Evolutionary conservation across 495 filamentous ascomycete species (phyloP).

Genomic region (Penicillium crystallinum): DNA sequence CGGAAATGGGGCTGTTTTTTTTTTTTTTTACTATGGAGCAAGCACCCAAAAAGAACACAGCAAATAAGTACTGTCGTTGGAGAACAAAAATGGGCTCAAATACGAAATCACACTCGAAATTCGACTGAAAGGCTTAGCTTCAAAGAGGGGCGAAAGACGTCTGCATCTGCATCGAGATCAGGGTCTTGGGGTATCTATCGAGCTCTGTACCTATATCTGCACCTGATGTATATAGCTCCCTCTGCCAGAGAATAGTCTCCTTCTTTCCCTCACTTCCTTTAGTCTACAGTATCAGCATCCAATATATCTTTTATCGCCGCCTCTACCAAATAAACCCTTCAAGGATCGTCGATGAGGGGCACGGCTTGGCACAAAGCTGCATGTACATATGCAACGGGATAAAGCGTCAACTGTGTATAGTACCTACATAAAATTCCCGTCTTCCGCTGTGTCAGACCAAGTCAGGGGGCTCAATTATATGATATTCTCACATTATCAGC

Average conservation of each 20-base stretch:
- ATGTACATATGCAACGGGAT: background rate
- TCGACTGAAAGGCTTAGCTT: slow-evolving; percentile 17
- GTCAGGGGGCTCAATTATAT: too few species aligned
- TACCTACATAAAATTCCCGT: background rate
- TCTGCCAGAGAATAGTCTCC: background rate
- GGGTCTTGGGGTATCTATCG: too few species aligned
- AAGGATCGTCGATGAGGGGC: background rate
- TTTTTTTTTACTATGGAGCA: background rate
- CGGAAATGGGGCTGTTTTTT: background rate
- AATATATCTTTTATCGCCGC: background rate
- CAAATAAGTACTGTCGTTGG: background rate
- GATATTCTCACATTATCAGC: too few species aligned
- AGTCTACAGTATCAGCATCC: too few species aligned
- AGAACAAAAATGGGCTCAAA: background rate
- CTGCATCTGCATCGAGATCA: background rate
- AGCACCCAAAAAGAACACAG: slow-evolving; percentile 1
- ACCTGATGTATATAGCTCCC: background rate
- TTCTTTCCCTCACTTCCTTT: background rate
- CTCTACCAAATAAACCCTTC: background rate
- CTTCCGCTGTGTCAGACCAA: background rate
- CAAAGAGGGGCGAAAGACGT: slow-evolving; percentile 6
- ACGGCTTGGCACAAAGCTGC: background rate
- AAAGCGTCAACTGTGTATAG: background rate
- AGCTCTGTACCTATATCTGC: too few species aligned
- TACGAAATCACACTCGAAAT: background rate